Conservation (phyloP, 805 yeast genomes). For the Teunomyces gatunensis region DNA sequence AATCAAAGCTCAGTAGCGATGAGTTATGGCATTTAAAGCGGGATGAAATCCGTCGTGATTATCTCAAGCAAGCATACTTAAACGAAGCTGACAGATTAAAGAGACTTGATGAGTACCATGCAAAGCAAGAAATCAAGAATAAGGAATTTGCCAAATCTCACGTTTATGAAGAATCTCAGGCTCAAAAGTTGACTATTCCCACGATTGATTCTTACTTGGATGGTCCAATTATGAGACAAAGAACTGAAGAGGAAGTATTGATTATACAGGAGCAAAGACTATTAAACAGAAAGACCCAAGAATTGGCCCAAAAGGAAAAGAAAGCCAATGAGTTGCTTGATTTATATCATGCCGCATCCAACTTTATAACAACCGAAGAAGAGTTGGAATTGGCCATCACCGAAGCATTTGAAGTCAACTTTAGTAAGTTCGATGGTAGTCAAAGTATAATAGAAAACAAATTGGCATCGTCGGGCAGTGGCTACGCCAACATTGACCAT, state of each 20-base stretch:
- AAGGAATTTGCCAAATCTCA: slow-evolving; percentile 23
- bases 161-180: slow-evolving; percentile 44
- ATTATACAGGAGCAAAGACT: slow-evolving; percentile 56
- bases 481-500: slow-evolving; percentile 24
- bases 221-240: slow-evolving; percentile 68
- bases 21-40: slow-evolving; percentile 49
- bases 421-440: slow-evolving; percentile 33
- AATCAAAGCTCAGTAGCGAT: slow-evolving; percentile 24
- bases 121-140: slow-evolving; percentile 25
- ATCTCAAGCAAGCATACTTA: slow-evolving; percentile 59
- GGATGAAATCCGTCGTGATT: slow-evolving; percentile 69
- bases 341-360: slow-evolving; percentile 66
- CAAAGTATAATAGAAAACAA: slow-evolving; percentile 35
- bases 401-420: slow-evolving; percentile 49
- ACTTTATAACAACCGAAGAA: slow-evolving; percentile 71
- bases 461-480: slow-evolving; percentile 29
- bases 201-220: slow-evolving; percentile 65
- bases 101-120: slow-evolving; percentile 30
- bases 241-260: slow-evolving; percentile 69
- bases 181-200: slow-evolving; percentile 71
- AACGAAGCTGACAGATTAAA: slow-evolving; percentile 51
- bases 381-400: slow-evolving; percentile 58
- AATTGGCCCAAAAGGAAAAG: slow-evolving; percentile 50
- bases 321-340: slow-evolving; percentile 60
- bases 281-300: slow-evolving; percentile 60